phyloP scores from a whole-genome alignment of 2,329 filamentous ascomycete species.

The Boeremia lycopersici region DNA sequence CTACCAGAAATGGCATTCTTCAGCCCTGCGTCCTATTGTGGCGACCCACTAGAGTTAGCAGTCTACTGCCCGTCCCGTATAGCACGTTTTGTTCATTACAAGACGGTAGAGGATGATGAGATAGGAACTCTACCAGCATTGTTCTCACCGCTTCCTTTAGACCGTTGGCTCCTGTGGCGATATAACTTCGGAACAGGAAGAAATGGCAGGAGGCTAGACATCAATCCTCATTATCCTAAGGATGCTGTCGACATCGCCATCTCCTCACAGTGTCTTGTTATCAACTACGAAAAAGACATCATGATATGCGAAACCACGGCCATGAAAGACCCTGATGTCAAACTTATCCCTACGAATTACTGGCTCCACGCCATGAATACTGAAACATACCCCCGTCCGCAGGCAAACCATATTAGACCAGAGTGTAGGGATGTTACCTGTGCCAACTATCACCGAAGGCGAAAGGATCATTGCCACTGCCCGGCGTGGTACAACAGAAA shows the following conservation, averaged over 20 bases:
- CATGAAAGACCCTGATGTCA: constrained; percentile 14
- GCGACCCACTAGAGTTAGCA: too few relatives aligned
- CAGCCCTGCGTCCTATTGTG: constrained; percentile 17
- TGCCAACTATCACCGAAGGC: constrained; percentile 21
- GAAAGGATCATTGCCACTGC: constrained; percentile 11
- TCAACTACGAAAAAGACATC: constrained; percentile 25
- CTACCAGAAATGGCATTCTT: constrained; percentile 23
- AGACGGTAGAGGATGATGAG: constrained; percentile 18
- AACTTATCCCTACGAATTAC: constrained; percentile 21
- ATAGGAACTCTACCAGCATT: constrained; percentile 15
- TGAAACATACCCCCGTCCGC: constrained; percentile 22
- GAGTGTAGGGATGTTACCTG: constrained; percentile 18
- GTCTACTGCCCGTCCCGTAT: too few relatives aligned
- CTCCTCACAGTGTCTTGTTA: constrained; percentile 19
- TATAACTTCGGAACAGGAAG: constrained; percentile 4
- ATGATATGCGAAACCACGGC: constrained; percentile 19
- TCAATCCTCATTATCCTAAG: constrained; percentile 15
- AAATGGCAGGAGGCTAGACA: constrained; percentile 18
- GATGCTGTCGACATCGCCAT: constrained; percentile 5
- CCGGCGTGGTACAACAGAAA: background rate
- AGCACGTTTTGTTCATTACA: constrained; percentile 19
- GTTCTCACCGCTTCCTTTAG: constrained; percentile 6
- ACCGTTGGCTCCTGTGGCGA: background rate
- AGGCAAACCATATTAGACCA: constrained; percentile 21
- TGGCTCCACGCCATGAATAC: constrained; percentile 29